Evolutionary conservation across 164 flowering plant genomes (phyloP), one percentile per base, ranked within the genome.

Genomic region (Dillenia turbinata): DNA sequence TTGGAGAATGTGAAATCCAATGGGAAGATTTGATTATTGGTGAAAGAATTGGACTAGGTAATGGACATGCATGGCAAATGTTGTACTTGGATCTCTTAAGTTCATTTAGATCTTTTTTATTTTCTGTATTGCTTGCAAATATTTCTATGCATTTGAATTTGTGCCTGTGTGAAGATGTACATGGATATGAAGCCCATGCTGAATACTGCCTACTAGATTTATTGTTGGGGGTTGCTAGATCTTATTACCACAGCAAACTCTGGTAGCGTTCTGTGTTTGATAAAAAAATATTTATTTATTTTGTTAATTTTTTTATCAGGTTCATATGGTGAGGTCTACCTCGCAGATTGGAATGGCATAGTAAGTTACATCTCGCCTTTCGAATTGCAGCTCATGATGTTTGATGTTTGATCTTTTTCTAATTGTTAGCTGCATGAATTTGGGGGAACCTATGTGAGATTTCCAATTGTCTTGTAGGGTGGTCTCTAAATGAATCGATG

Each of bases 1-100:
- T 33, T 7, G 80, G 87, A 57, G 95, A 92, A 58, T 78, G 86
- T 73, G 98, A 95, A 77, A 92, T 95, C 68, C 85, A 75, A 52
- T 95, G 98, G 99, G 96, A 95, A 72, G 90, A 95, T 70, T 83
- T 95, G 75, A 88, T 76, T 44, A 65, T 92, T 75, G 96, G 96
- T 69, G 99, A 95, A 78, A 83, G 99, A 69, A 95, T 95, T 75
- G 99, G 99, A 59, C 69, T 95, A 79, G 99, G 99, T 95, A 89
- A 71, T 55, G 11, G 56, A 40, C 50, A 60, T 40, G 33, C 50
- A 14, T 55, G 12, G 47, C 48, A 24, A 55, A 8, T 49, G 24
- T 59, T 63, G 6, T 14, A 43, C 12, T 43, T 63, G 54, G 12
- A 24, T 52, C 9, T 16, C 47, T 16, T 63, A 22, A n/a, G 17